These are phyloP conservation scores for Camellia japonica DNA, from an alignment of 148 eudicot species.

Conservation along the genomic window DNA sequence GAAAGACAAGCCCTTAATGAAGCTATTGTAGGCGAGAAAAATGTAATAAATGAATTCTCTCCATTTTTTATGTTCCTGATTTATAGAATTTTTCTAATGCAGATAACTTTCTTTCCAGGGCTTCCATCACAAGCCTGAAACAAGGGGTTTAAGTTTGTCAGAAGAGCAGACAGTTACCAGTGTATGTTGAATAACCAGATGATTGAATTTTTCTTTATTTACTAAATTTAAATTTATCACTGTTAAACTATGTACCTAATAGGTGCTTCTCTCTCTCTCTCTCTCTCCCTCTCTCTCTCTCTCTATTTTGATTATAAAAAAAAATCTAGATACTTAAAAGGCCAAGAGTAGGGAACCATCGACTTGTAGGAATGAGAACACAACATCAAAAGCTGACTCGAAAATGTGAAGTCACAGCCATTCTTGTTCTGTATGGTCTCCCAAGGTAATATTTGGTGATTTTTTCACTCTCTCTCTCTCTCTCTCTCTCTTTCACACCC, in stretches of 20 bases:
- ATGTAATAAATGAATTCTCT: conserved; percentile 37
- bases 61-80: not conserved
- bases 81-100: conserved; percentile 14
- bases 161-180: conserved; percentile 98
- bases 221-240: not conserved
- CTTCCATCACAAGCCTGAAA: conserved; percentile 95
- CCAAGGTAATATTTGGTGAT: conserved; percentile 64
- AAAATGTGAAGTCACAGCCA: conserved; percentile 96
- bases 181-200: conserved; percentile 36
- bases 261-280: not conserved
- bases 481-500: too few species aligned
- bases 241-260: not conserved
- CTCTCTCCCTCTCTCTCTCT: too few species aligned
- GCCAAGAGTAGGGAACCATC: conserved; percentile 77
- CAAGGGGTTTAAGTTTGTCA: conserved; percentile 96
- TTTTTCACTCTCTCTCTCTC: not conserved
- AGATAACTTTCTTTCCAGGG: conserved; percentile 45
- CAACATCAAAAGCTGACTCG: conserved; percentile 78
- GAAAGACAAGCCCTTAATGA: conserved; percentile 98
- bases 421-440: conserved; percentile 91
- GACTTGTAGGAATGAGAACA: conserved; percentile 86
- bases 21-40: conserved; percentile 96
- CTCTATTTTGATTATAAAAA: not conserved
- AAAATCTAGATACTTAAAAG: conserved; percentile 66
- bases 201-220: not conserved